phyloP scores from a whole-genome alignment of 345 rosid genomes.

The Excoecaria agallocha region DNA sequence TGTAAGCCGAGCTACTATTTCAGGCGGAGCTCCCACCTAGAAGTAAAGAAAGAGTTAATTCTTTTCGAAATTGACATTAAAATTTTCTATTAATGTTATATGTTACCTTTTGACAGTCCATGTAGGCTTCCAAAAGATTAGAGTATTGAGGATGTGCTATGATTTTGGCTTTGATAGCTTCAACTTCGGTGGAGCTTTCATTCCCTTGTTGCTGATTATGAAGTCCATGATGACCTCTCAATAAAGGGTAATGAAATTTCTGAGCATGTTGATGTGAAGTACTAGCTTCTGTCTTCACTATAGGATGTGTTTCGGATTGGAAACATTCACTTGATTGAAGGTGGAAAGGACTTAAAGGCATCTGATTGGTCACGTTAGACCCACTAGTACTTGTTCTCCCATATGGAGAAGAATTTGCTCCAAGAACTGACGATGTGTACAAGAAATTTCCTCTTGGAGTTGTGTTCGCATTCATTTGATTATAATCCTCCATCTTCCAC shows the following conservation, averaged over 20 bases:
- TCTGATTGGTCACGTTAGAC: conserved; percentile 35
- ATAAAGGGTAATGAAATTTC: conserved; percentile 55
- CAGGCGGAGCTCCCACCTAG: conserved; percentile 96
- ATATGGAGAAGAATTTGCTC: conserved; percentile 49
- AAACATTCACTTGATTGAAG: conserved; percentile 49
- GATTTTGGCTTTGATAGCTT: conserved; percentile 90
- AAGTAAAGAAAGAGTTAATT: not conserved
- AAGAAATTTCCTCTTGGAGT: conserved; percentile 67
- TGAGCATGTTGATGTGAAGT: conserved; percentile 41
- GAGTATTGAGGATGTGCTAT: conserved; percentile 90
- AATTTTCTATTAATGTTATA: not conserved
- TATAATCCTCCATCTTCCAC: conserved; percentile 68
- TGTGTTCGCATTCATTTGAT: conserved; percentile 54
- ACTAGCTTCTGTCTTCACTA: conserved; percentile 75
- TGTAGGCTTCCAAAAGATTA: conserved; percentile 81
- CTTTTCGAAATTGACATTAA: not conserved
- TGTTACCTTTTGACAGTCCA: conserved; percentile 95
- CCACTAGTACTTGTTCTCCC: conserved; percentile 39
- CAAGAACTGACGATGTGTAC: conserved; percentile 51
- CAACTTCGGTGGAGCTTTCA: conserved; percentile 48
- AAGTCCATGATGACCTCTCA: conserved; percentile 46
- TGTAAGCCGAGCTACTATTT: conserved; percentile 61
- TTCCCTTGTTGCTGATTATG: conserved; percentile 42
- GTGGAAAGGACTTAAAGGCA: conserved; percentile 40
- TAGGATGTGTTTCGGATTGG: conserved; percentile 52